phyloP scores from a whole-genome alignment of 2,329 filamentous ascomycete genomes.

The Aspergillus aculeatus region DNA sequence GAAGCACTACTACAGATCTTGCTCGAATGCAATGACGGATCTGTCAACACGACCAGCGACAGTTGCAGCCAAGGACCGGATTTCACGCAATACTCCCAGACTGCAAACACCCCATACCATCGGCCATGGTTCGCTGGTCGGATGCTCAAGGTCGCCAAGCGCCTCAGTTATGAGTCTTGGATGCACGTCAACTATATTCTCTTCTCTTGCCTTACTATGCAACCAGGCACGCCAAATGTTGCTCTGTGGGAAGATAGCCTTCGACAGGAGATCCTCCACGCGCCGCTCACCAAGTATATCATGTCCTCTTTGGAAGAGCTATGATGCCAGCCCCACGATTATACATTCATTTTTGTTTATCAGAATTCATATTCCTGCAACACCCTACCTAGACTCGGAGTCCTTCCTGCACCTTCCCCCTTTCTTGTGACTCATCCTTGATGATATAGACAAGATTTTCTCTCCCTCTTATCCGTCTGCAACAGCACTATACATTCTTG shows the following conservation, averaged over 20 bases:
- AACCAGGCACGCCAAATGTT: conserved; percentile 22
- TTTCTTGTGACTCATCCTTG: no score
- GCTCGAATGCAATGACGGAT: conserved; percentile 35
- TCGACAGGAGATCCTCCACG: conserved; percentile 37
- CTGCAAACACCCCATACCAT: conserved; percentile 25
- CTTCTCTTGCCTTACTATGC: conserved; percentile 36
- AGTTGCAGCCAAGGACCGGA: conserved; percentile 17
- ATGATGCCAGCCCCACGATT: not conserved
- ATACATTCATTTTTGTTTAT: not conserved
- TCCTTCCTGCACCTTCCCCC: no score
- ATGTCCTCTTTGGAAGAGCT: conserved; percentile 24
- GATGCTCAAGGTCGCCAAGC: conserved; percentile 42
- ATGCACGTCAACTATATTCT: conserved; percentile 37
- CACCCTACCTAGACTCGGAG: not conserved
- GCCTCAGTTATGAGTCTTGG: conserved; percentile 35
- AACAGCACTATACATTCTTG: not conserved
- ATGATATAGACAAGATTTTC: no score
- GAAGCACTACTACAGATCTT: conserved; percentile 43
- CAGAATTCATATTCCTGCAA: not conserved
- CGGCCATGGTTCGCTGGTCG: conserved; percentile 42
- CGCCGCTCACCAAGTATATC: conserved; percentile 38
- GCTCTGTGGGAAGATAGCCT: conserved; percentile 33
- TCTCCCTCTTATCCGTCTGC: not conserved
- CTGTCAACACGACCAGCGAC: not conserved
- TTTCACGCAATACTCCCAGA: conserved; percentile 30